A percentile compares a stretch with the other conserved stretches of the same genome.
These are phyloP conservation scores for Triticum monococcum DNA, from an alignment of 176 grass and related monocot species.

Conservation along the genomic window DNA sequence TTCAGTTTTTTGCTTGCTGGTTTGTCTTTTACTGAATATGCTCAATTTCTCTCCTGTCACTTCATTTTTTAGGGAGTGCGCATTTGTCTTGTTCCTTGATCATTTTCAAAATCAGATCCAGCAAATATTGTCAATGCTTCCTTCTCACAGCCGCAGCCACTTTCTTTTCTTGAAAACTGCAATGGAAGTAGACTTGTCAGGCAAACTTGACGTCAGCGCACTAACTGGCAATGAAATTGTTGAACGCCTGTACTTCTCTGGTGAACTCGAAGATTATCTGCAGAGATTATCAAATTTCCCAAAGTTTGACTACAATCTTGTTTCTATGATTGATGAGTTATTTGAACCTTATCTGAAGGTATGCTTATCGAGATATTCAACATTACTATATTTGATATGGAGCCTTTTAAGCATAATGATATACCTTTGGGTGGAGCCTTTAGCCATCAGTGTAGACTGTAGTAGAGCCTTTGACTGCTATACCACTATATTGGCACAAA, in stretches of 20 bases:
- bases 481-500: background rate
- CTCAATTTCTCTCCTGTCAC: slow-evolving; percentile 27
- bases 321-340: slow-evolving; percentile 69
- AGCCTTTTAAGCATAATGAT: slow-evolving; percentile 25
- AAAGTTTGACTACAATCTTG: slow-evolving; percentile 60
- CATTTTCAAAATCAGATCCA: slow-evolving; percentile 63
- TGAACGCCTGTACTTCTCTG: slow-evolving; percentile 35
- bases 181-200: slow-evolving; percentile 75
- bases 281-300: slow-evolving; percentile 60
- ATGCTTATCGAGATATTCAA: slow-evolving; percentile 27
- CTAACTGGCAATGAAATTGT: slow-evolving; percentile 34
- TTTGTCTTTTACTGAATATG: slow-evolving; percentile 8
- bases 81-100: slow-evolving; percentile 79
- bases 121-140: slow-evolving; percentile 70
- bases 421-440: slow-evolving; percentile 13
- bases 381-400: slow-evolving; percentile 6
- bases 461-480: background rate
- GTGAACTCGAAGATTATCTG: slow-evolving; percentile 62
- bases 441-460: background rate
- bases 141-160: slow-evolving; percentile 57
- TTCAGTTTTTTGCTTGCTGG: slow-evolving; percentile 10
- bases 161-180: slow-evolving; percentile 93
- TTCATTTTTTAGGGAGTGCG: slow-evolving; percentile 60
- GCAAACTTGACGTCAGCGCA: slow-evolving; percentile 60
- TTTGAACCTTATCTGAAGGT: slow-evolving; percentile 83